These are phyloP conservation scores for Phytophthora cactorum DNA, from an alignment of 352 stramenopile genomes.

Conservation along the genomic window DNA sequence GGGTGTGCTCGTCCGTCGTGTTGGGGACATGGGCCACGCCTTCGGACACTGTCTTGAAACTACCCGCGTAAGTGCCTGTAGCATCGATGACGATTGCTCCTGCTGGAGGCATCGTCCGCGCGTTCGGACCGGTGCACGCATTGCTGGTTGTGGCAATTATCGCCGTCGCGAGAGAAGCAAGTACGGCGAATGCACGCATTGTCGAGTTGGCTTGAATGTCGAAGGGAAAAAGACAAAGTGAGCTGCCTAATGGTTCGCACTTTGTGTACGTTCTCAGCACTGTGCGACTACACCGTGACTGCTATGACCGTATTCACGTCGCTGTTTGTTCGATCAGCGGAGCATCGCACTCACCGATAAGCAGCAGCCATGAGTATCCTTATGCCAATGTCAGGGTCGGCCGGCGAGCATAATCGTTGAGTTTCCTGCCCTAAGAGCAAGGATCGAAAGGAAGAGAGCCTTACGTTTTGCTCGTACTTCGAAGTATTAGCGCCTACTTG, in stretches of 20 bases:
- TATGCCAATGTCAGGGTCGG: slow-evolving; percentile 2
- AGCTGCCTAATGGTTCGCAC: not conserved
- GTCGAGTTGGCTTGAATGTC: slow-evolving; percentile 2
- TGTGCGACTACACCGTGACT: not conserved
- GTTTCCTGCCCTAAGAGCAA: not conserved
- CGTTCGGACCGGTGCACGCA: slow-evolving; percentile 15
- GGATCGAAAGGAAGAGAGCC: slow-evolving; percentile 16
- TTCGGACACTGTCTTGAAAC: slow-evolving; percentile 16
- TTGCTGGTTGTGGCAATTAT: not conserved
- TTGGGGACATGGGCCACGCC: slow-evolving; percentile 19
- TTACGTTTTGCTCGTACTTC: slow-evolving; percentile 3
- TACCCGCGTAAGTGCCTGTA: slow-evolving; percentile 11
- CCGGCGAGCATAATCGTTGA: not conserved
- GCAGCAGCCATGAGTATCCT: not conserved
- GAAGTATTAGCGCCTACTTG: not conserved
- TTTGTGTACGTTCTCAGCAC: slow-evolving; percentile 2
- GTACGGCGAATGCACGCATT: slow-evolving; percentile 10
- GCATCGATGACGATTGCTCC: slow-evolving; percentile 21
- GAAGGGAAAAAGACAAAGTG: slow-evolving; percentile 16
- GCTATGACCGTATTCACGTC: not conserved
- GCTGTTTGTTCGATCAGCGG: not conserved
- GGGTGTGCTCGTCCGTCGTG: slow-evolving; percentile 19
- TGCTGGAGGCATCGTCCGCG: slow-evolving; percentile 2
- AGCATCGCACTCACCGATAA: not conserved
- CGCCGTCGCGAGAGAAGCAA: slow-evolving; percentile 6